Base-by-base conservation (phyloP, 2,329 filamentous ascomycete species). In the Venturia carpophila region DNA sequence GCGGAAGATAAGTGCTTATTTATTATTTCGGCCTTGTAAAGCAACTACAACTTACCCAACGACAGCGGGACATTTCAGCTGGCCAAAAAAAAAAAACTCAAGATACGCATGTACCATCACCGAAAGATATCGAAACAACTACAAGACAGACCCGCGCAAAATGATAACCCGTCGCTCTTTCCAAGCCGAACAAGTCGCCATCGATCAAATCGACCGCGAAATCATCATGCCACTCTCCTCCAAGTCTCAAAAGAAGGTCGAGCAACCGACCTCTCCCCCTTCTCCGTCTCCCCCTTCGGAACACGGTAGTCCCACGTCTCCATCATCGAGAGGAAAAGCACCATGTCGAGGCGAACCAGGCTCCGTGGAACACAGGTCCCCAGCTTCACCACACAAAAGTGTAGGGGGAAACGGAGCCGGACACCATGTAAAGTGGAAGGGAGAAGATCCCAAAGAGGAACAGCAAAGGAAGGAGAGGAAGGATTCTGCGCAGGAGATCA, bases 111-210 rank as follows among this genome's bases (percentile, higher is more conserved):
- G 13, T 11, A 37, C 39, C 39, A 15, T 41, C 15, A 10, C 10
- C 9, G 39, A 41, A 41, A 41, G 39, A 41, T 15, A 41, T 41
- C 39, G 2, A 15, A 41, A 11, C 45, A 47, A n/a, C 2, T 19
- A n/a, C 17, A 24, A 1, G 17, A 9, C 45, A 47, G 21, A n/a
- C 17, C 7, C 17, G 1, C 15, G 1, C 52, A 58, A 52, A 27
- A 58, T 58, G 52, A 58, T 58, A 19, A 27, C 52, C 17, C 52
- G 52, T 58, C 52, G 52, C 30, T 58, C 52, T 27, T 34, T 58
- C 30, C 52, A 58, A 19, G 30, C 52, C 52, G 52, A 58, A 58
- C 15, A 58, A 37, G 52, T 58, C 13, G 52, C 52, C 19, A 37
- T 58, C 15, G 52, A 58, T 7, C 27, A 58, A 5, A 37, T 58